Conservation (phyloP, 1,284 basidiomycete species). For the Rugosomyces carneus region DNA sequence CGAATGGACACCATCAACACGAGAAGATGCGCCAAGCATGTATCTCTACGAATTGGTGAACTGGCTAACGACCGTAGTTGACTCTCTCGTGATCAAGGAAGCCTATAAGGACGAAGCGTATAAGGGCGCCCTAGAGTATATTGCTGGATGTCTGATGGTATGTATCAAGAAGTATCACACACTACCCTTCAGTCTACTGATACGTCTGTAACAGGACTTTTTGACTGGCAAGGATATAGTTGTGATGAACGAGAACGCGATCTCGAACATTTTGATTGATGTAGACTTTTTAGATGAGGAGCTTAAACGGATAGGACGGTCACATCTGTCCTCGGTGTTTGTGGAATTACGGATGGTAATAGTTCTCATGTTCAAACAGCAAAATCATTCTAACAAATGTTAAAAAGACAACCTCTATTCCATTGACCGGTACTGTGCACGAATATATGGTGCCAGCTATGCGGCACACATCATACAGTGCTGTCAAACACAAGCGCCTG, state of each 20-base stretch:
- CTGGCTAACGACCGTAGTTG: constrained; percentile 95
- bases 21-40: constrained; percentile 76
- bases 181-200: neutral
- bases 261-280: constrained; percentile 79
- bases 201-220: constrained; percentile 54
- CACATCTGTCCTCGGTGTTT: constrained; percentile 72
- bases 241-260: constrained; percentile 83
- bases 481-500: constrained; percentile 70
- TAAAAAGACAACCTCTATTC: constrained; percentile 70
- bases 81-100: constrained; percentile 84
- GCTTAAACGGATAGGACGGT: constrained; percentile 66
- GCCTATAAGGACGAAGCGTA: constrained; percentile 86
- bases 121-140: constrained; percentile 77
- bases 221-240: constrained; percentile 72
- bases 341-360: constrained; percentile 75
- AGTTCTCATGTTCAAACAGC: constrained; percentile 11
- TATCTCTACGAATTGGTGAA: constrained; percentile 94
- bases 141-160: constrained; percentile 85
- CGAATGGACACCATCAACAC: constrained; percentile 76
- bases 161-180: neutral
- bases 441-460: constrained; percentile 75
- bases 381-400: constrained; percentile 10
- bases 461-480: constrained; percentile 67
- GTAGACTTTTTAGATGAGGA: constrained; percentile 83
- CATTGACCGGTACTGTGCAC: constrained; percentile 67